A percentile compares a stretch with the other conserved stretches of the same genome.
phyloP scores from a whole-genome alignment of 768 basidiomycete genomes.

The Rubroboletus pulcherrimus region DNA sequence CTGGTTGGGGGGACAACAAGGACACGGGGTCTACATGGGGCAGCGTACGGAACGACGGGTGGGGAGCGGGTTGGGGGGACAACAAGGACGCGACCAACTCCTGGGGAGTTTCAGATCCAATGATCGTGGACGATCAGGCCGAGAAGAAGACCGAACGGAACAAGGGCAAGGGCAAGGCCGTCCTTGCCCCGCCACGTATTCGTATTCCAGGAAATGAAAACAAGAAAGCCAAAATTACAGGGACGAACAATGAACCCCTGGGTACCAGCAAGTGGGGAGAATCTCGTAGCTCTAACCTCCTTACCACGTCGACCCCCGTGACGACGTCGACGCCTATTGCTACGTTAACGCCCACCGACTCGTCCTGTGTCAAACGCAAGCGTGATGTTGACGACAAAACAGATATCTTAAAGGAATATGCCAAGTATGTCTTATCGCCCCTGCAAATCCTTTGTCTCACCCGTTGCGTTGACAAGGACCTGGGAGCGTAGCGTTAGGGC shows the following conservation, averaged over 20 bases:
- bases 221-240: slow-evolving; percentile 14
- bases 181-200: slow-evolving; percentile 25
- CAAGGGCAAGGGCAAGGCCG: slow-evolving; percentile 10
- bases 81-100: slow-evolving; percentile 1
- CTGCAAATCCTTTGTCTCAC: background rate
- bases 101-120: slow-evolving; percentile 8
- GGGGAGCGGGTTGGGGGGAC: slow-evolving; percentile 7
- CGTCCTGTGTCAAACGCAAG: slow-evolving; percentile 26
- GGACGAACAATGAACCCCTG: slow-evolving; percentile 25
- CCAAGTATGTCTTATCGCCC: slow-evolving; percentile 21
- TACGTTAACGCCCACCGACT: slow-evolving; percentile 14
- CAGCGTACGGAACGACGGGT: background rate
- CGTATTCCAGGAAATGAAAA: slow-evolving; percentile 18
- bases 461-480: slow-evolving; percentile 11
- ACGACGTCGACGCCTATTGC: slow-evolving; percentile 13
- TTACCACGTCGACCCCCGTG: slow-evolving; percentile 4
- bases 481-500: slow-evolving; percentile 32
- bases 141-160: slow-evolving; percentile 1
- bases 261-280: slow-evolving; percentile 13
- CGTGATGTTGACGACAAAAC: slow-evolving; percentile 21
- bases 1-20: background rate
- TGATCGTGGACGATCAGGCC: slow-evolving; percentile 2
- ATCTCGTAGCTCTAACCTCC: slow-evolving; percentile 2
- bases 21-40: background rate
- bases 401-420: slow-evolving; percentile 28